Evolutionary conservation across 805 yeast genomes (phyloP).

Genomic region (Debaryomyces castellii): DNA sequence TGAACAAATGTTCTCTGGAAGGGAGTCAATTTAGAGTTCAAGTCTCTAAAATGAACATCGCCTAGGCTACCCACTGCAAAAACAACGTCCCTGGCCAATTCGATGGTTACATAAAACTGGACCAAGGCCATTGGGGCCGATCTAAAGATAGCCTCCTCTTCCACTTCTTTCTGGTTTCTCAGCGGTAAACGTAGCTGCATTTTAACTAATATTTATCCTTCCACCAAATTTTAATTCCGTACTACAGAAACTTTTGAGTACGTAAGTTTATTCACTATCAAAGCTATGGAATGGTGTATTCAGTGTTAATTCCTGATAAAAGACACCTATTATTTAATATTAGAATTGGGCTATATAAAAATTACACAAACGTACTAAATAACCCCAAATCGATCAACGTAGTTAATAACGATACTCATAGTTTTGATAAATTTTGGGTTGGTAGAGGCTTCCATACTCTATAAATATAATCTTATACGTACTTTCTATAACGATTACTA

Average conservation of each 20-base stretch:
- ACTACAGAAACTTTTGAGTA: not conserved
- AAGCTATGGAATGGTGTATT: not conserved
- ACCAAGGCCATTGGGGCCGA: conserved; percentile 51
- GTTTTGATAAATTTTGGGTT: not conserved
- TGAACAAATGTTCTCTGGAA: conserved; percentile 46
- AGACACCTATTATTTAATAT: not conserved
- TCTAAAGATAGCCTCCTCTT: conserved; percentile 40
- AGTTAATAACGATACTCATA: not conserved
- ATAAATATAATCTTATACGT: not conserved
- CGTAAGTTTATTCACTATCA: not conserved
- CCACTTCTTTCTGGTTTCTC: not conserved
- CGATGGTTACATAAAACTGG: conserved; percentile 48
- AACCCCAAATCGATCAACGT: not conserved
- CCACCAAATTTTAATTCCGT: not conserved
- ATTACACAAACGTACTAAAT: not conserved
- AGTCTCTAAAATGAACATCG: conserved; percentile 45
- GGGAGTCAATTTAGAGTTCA: conserved; percentile 46
- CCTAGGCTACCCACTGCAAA: conserved; percentile 37
- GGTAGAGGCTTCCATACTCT: not conserved
- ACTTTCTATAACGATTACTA: too few relatives aligned
- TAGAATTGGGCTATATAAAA: not conserved
- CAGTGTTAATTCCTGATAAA: not conserved
- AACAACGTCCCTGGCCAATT: conserved; percentile 44
- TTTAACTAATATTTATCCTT: too few relatives aligned
- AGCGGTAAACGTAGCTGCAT: conserved; percentile 1